Conservation (phyloP, 495 filamentous ascomycete genomes). For the Penicillium tannophilum region DNA sequence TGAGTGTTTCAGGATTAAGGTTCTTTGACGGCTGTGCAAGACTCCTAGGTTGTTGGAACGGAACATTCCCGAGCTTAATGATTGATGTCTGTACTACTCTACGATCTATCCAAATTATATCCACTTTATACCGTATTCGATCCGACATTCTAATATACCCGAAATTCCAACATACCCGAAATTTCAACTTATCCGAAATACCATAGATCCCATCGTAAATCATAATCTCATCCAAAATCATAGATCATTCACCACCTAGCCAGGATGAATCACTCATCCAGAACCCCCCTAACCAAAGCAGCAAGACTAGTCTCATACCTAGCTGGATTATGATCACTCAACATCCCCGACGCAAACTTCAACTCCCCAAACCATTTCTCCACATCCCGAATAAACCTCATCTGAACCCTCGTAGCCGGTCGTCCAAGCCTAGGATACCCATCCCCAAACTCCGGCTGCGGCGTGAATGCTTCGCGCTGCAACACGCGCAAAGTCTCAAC, state of each 20-base stretch:
- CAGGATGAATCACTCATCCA: slow-evolving; percentile 40
- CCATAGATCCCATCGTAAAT: neutral
- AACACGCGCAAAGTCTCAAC: slow-evolving; percentile 65
- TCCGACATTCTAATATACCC: no score
- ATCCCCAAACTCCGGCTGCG: slow-evolving; percentile 30
- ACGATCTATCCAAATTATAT: neutral
- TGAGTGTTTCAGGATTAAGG: no score
- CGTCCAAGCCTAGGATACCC: slow-evolving; percentile 53
- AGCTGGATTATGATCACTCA: slow-evolving; percentile 76
- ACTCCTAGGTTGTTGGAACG: neutral
- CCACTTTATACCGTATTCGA: neutral
- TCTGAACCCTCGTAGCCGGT: slow-evolving; percentile 64
- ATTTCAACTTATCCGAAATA: neutral
- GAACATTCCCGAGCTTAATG: neutral
- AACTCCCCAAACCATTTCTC: slow-evolving; percentile 70
- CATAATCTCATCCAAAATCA: neutral
- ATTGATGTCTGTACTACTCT: neutral
- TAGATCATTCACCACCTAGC: neutral
- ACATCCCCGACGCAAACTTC: slow-evolving; percentile 69
- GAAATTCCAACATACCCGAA: no score
- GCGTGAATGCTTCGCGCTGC: slow-evolving; percentile 58
- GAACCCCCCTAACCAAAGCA: slow-evolving; percentile 55
- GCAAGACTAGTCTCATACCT: slow-evolving; percentile 66
- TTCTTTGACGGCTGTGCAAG: no score
- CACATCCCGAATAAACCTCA: slow-evolving; percentile 66